These are phyloP conservation scores for Saitoella complicata DNA, from an alignment of 805 yeast species.

Conservation along the genomic window DNA sequence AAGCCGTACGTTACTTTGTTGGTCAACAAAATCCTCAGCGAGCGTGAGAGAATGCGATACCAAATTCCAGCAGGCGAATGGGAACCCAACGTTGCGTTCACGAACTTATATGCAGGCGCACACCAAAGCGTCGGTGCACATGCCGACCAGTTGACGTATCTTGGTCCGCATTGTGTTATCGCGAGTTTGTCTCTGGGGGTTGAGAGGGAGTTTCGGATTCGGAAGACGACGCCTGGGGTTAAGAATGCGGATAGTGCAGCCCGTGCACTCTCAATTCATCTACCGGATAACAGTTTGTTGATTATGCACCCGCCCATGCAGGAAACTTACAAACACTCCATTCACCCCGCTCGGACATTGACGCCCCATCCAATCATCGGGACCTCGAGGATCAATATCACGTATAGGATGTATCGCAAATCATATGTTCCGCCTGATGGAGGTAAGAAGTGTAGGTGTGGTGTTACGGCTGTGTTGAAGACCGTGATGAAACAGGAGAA, in stretches of 20 bases:
- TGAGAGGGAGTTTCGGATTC: slow-evolving; percentile 38
- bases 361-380: slow-evolving; percentile 35
- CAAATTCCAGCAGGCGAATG: slow-evolving; percentile 28
- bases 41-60: slow-evolving; percentile 22
- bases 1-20: slow-evolving; percentile 25
- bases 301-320: slow-evolving; percentile 71
- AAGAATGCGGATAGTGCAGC: slow-evolving; percentile 9
- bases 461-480: slow-evolving; percentile 35
- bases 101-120: slow-evolving; percentile 37
- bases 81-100: slow-evolving; percentile 38
- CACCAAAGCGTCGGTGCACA: slow-evolving; percentile 52
- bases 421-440: slow-evolving; percentile 21
- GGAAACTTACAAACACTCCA: slow-evolving; percentile 55
- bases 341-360: slow-evolving; percentile 29
- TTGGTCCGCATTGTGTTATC: slow-evolving; percentile 57
- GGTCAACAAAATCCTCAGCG: slow-evolving; percentile 25
- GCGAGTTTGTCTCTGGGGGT: slow-evolving; percentile 57
- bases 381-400: slow-evolving; percentile 40
- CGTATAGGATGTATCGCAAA: slow-evolving; percentile 41
- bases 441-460: slow-evolving; percentile 29
- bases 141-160: slow-evolving; percentile 52
- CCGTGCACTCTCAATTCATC: slow-evolving; percentile 34
- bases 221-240: slow-evolving; percentile 4
- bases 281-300: slow-evolving; percentile 53
- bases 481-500: slow-evolving; percentile 33